phyloP scores from a whole-genome alignment of 139 green algal genomes.

The Klebsormidium nitens region DNA sequence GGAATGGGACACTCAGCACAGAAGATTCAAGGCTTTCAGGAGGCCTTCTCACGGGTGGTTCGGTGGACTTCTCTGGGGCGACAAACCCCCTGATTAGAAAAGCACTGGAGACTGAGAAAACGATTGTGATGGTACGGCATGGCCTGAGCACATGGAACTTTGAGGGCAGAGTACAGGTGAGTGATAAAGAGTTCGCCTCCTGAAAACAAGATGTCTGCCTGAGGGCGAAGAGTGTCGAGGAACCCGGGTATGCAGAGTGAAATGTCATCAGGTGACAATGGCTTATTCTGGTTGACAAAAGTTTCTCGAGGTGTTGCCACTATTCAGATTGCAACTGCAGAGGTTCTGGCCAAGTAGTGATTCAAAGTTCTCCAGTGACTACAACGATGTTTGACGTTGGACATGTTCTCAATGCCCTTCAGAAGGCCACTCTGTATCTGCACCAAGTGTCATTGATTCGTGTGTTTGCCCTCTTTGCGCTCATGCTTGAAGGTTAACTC shows the following conservation, averaged over 20 bases:
- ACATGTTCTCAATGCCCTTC: no score
- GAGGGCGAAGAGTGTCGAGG: not conserved
- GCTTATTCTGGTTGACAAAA: no score
- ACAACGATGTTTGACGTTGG: no score
- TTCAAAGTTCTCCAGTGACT: no score
- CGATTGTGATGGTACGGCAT: constrained; percentile 60
- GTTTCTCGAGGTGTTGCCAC: no score
- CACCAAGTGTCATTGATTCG: not conserved
- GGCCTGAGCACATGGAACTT: constrained; percentile 63
- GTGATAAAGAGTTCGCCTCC: no score
- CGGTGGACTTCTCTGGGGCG: constrained; percentile 18
- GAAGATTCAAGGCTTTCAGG: no score
- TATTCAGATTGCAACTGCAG: no score
- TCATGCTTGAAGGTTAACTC: not conserved
- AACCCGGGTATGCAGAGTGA: not conserved
- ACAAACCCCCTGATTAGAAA: constrained; percentile 18
- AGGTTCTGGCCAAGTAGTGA: no score
- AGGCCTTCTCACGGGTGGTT: constrained; percentile 7
- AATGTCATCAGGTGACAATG: not conserved
- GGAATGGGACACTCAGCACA: no score
- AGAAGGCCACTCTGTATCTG: not conserved
- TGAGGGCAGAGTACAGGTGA: constrained; percentile 56
- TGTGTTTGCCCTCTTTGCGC: not conserved
- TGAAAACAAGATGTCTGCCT: constrained; percentile 2
- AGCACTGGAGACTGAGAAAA: constrained; percentile 41